Base-by-base conservation (phyloP, 176 grass and related monocot genomes). In the Elaeis guineensis region DNA sequence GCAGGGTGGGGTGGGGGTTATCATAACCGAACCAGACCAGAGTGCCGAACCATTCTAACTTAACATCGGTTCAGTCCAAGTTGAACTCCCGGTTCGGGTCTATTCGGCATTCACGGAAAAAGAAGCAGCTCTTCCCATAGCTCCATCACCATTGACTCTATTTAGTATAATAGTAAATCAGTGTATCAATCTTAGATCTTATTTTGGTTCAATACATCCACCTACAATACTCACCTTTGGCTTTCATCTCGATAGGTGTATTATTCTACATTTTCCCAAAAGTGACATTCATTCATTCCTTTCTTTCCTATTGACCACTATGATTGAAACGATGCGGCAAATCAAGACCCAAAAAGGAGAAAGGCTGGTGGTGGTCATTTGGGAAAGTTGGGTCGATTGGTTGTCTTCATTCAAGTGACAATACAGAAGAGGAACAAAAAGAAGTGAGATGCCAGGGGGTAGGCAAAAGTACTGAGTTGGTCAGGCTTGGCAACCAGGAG, bases 231-330 rank as follows among this genome's bases (percentile, higher is more conserved):
- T 28, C 25, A 5, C 25, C 25, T 72, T 50, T 67, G 44, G 19
- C 39, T 51, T 67, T 67, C n/a, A 11, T 69, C 66, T 69, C 2
- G 19, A 6, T 69, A 69, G 20, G 8, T 69, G 66, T 56, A 55
- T 69, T 35, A 55, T 69, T 69, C 66, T 69, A 69, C 21, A 69
- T 69, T 69, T 69, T 26, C 20, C 3, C 49, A 69, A 69, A 69
- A 69, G 66, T 23, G 54, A 69, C 49, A 39, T 56, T 57, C 26
- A 69, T 69, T 69, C 26, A 54, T 69, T 69, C 56, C 22, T 69
- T 69, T 69, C 66, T 69, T 69, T 49, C 52, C 66, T 51, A 4
- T 56, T 28, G 66, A 69, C 54, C 23, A 57, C 39, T 55, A 68
- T 6, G 5, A 30, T 5, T 17, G 3, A 68, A 68, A 54, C 2